phyloP scores from a whole-genome alignment of 2,329 filamentous ascomycete genomes.

The Neoscytalidium dimidiatum region DNA sequence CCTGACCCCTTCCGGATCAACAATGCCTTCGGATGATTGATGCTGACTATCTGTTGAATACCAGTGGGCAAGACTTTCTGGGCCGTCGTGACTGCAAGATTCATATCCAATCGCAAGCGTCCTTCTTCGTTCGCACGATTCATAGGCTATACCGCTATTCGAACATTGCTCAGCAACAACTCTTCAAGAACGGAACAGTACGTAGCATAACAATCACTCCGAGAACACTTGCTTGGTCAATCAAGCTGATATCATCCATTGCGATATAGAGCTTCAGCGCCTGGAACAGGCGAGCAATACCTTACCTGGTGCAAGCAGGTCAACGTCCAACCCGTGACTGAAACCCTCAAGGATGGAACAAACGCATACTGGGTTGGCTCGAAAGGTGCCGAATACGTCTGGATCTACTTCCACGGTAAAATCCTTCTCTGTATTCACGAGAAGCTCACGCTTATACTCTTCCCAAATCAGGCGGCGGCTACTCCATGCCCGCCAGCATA shows the following conservation, averaged over 20 bases:
- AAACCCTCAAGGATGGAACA: constrained; percentile 16
- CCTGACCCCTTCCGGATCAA: no score
- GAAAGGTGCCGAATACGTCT: neutral
- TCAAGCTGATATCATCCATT: neutral
- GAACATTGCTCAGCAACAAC: neutral
- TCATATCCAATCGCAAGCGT: neutral
- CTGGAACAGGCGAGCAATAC: constrained; percentile 6
- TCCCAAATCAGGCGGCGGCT: constrained; percentile 8
- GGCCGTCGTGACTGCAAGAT: neutral
- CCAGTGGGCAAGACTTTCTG: neutral
- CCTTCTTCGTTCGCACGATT: neutral
- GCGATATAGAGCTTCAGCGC: neutral
- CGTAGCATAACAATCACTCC: neutral
- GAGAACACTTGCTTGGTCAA: no score
- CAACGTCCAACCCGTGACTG: constrained; percentile 1
- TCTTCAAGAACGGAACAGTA: constrained; percentile 3
- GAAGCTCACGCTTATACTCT: neutral
- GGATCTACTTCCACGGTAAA: constrained; percentile 13
- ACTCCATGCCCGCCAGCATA: neutral
- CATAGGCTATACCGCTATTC: neutral
- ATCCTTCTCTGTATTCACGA: neutral
- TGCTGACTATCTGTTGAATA: neutral
- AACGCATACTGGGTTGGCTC: constrained; percentile 16
- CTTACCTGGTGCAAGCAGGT: neutral
- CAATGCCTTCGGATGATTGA: neutral